Base-by-base conservation (phyloP, 2,329 filamentous ascomycete species). In the Epichloe festucae region DNA sequence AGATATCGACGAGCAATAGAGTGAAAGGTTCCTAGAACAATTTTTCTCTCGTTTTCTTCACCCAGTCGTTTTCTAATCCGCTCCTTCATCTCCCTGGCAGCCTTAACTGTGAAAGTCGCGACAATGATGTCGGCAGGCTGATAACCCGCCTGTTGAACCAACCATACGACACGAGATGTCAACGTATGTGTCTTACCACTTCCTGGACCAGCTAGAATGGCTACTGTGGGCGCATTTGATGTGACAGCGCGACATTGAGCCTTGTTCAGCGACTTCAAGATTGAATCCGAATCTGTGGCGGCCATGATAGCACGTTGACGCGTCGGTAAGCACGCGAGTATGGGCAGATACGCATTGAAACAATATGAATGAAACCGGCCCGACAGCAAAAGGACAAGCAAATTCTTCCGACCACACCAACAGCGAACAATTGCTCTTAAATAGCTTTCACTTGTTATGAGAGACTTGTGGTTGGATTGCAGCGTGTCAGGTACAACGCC, bases 51-150 rank as follows among this genome's bases (percentile, higher is more conserved):
- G 15, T 83, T 71, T 5, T 83, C 83, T 54, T 85, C 78, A 1
- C 89, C 89, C n/a, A 97, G 75, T n/a, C 87, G 76, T 53, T 78
- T 84, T 0, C 83, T 81, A 52, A 97, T 87, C 7, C 91, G 81
- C 62, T 89, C 82, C 61, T 89, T 89, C 91, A 98, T 98, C 71
- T 97, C 91, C 17, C 74, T 79, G 17, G 90, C 88, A 1, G 93
- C 90, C 67, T 97, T 97, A 65, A 95, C 89, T 2, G 93, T 98
- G 64, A 98, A 98, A 0, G 91, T 97, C 55, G 91, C 93, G 54
- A 96, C 91, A 54, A 98, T 83, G 60, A 97, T 82, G 70, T 96
- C 89, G 70, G 86, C 82, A 61, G 91, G 91, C 52, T 81, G 78
- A 59, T 88, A 79, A 42, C 83, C 80, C 59, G 80, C 72, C 60